Evolutionary conservation across 805 yeast species (phyloP).

Genomic region (Saccharomyces paradoxus): DNA sequence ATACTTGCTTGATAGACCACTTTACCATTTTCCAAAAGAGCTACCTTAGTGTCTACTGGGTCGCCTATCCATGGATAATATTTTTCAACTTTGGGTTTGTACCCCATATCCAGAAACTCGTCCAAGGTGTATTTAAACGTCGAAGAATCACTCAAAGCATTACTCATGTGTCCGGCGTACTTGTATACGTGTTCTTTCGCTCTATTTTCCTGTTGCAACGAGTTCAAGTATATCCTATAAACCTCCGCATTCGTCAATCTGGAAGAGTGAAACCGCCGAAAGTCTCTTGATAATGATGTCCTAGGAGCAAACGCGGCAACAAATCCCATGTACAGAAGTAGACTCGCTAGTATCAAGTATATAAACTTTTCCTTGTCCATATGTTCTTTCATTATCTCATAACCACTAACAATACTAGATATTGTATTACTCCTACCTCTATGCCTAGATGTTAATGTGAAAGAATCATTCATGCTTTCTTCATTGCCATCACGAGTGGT

Average conservation of each 20-base stretch:
- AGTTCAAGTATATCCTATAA: conserved; percentile 48
- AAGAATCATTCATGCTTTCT: neutral
- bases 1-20: conserved; percentile 41
- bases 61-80: conserved; percentile 50
- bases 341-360: conserved; percentile 16
- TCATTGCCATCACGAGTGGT: neutral
- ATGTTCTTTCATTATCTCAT: conserved; percentile 22
- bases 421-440: conserved; percentile 27
- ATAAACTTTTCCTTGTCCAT: conserved; percentile 26
- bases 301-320: conserved; percentile 72
- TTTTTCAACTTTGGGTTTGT: conserved; percentile 41
- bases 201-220: conserved; percentile 31
- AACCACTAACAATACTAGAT: conserved; percentile 23
- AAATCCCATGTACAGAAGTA: conserved; percentile 36
- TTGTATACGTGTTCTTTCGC: conserved; percentile 26
- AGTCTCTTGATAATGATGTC: conserved; percentile 74
- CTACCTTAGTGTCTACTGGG: conserved; percentile 40
- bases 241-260: conserved; percentile 60
- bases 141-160: conserved; percentile 38
- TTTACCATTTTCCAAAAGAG: conserved; percentile 28
- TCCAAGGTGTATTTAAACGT: conserved; percentile 43
- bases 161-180: conserved; percentile 11
- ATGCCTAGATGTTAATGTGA: neutral
- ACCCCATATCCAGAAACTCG: conserved; percentile 45
- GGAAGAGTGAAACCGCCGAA: conserved; percentile 63